Percentiles rank a stretch among this genome's conserved stretches.
Conservation (phyloP, 768 basidiomycete species). For the Solioccasus polychromus region DNA sequence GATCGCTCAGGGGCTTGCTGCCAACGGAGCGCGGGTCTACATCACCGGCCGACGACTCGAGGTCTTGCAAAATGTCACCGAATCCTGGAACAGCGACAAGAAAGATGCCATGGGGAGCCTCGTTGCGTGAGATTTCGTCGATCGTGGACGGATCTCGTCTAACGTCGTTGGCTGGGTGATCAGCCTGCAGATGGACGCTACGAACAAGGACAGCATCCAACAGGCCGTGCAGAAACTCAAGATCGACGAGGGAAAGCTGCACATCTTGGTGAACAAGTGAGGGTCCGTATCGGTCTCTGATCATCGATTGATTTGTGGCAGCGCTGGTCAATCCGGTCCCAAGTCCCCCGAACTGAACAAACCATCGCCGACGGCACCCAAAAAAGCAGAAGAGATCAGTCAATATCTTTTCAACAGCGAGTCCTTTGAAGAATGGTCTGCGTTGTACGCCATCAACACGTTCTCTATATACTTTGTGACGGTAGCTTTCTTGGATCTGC, state of each 20-base stretch:
- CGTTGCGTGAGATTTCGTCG: slow-evolving; percentile 49
- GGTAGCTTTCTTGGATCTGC: slow-evolving; percentile 70
- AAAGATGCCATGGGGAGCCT: slow-evolving; percentile 43
- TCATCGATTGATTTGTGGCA: slow-evolving; percentile 25
- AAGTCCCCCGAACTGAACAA: slow-evolving; percentile 55
- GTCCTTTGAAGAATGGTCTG: slow-evolving; percentile 57
- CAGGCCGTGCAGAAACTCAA: slow-evolving; percentile 42
- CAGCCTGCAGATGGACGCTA: slow-evolving; percentile 71
- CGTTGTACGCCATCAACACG: slow-evolving; percentile 64
- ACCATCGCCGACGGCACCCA: slow-evolving; percentile 52
- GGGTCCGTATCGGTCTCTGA: slow-evolving; percentile 14
- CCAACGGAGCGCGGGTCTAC: slow-evolving; percentile 78
- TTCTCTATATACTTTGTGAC: slow-evolving; percentile 79
- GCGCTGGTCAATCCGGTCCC: slow-evolving; percentile 76
- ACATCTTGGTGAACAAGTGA: slow-evolving; percentile 83
- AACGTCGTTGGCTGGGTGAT: neutral
- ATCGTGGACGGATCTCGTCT: neutral
- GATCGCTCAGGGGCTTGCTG: slow-evolving; percentile 71
- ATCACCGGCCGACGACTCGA: slow-evolving; percentile 69
- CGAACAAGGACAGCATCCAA: slow-evolving; percentile 63
- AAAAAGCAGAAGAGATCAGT: slow-evolving; percentile 63
- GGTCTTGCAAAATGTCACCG: slow-evolving; percentile 57
- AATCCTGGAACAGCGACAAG: slow-evolving; percentile 42
- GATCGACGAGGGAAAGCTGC: slow-evolving; percentile 58
- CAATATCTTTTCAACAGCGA: slow-evolving; percentile 70